Percentiles rank a stretch among this genome's conserved stretches.
Conservation (phyloP, 2,329 filamentous ascomycete species). For the Sarocladium brachiariae region DNA sequence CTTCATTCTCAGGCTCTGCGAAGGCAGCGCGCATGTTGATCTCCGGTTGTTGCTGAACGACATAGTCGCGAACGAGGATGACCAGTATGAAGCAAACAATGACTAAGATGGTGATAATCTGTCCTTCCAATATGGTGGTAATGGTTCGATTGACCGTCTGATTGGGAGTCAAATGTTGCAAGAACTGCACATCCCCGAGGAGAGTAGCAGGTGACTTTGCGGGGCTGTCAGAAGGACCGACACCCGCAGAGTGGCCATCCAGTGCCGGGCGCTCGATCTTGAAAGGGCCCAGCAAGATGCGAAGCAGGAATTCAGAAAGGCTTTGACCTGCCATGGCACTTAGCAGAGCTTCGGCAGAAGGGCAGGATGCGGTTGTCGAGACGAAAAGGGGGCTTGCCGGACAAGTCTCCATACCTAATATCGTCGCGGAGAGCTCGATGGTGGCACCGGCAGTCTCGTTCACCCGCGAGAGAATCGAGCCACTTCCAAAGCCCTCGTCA, state of each 20-base stretch:
- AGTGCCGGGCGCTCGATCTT: neutral
- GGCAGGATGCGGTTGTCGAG: conserved; percentile 24
- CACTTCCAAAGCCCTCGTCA: conserved; percentile 58
- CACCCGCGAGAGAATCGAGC: conserved; percentile 20
- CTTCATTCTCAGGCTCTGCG: conserved; percentile 32
- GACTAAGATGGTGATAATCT: conserved; percentile 85
- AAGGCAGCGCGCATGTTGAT: conserved; percentile 72
- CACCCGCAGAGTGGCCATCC: neutral
- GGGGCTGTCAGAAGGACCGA: neutral
- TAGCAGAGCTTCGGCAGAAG: conserved; percentile 23
- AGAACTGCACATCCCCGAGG: conserved; percentile 49
- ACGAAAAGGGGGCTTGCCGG: conserved; percentile 29
- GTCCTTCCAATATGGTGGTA: conserved; percentile 81
- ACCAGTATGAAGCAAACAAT: conserved; percentile 95
- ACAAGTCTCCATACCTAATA: conserved; percentile 23
- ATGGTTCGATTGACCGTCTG: conserved; percentile 69
- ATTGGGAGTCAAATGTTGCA: conserved; percentile 60
- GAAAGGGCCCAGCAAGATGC: conserved; percentile 19
- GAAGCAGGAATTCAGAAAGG: conserved; percentile 25
- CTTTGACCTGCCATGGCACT: conserved; percentile 23
- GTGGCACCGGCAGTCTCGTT: conserved; percentile 19
- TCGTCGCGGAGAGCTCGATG: conserved; percentile 24
- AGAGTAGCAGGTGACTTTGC: conserved; percentile 29
- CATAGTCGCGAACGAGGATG: conserved; percentile 94
- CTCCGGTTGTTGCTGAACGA: conserved; percentile 93